A percentile compares a stretch with the other conserved stretches of the same genome.
phyloP scores from a whole-genome alignment of 1,284 basidiomycete species.

The Irpex sp. region DNA sequence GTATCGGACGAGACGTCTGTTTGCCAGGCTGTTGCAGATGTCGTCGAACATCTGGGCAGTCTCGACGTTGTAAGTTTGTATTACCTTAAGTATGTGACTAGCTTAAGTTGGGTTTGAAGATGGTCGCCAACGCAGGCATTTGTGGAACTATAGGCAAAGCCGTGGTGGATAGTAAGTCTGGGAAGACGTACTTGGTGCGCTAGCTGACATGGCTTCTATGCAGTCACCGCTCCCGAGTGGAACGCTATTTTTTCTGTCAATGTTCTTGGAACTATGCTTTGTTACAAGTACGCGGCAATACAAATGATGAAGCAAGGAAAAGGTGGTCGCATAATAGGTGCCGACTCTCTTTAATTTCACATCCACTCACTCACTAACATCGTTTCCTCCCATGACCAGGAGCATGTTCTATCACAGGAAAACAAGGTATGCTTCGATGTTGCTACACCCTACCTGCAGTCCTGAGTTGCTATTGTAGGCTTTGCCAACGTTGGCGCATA shows the following conservation, averaged over 20 bases:
- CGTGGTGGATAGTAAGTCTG: not conserved
- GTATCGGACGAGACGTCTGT: slow-evolving; percentile 20
- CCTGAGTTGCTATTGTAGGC: not conserved
- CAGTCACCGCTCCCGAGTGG: not conserved
- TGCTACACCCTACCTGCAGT: not conserved
- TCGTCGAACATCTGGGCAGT: slow-evolving; percentile 19
- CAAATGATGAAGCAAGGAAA: slow-evolving; percentile 29
- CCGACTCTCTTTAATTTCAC: not conserved
- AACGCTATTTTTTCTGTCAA: slow-evolving; percentile 20
- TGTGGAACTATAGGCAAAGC: slow-evolving; percentile 10
- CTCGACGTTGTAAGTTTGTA: slow-evolving; percentile 16
- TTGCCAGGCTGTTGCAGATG: slow-evolving; percentile 16
- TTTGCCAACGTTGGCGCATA: slow-evolving; percentile 11
- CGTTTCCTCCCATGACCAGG: not conserved
- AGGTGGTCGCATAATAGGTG: slow-evolving; percentile 27
- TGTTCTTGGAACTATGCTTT: slow-evolving; percentile 25
- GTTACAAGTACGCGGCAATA: slow-evolving; percentile 28
- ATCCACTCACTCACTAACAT: not conserved
- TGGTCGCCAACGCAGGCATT: slow-evolving; percentile 33
- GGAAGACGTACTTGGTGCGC: not conserved
- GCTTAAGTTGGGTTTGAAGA: slow-evolving; percentile 12
- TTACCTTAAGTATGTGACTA: not conserved
- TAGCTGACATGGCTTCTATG: not conserved
- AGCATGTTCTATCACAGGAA: not conserved
- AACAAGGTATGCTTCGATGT: not conserved